Evolutionary conservation across 306 rosid genomes (phyloP).

Genomic region (Casuarina glauca): DNA sequence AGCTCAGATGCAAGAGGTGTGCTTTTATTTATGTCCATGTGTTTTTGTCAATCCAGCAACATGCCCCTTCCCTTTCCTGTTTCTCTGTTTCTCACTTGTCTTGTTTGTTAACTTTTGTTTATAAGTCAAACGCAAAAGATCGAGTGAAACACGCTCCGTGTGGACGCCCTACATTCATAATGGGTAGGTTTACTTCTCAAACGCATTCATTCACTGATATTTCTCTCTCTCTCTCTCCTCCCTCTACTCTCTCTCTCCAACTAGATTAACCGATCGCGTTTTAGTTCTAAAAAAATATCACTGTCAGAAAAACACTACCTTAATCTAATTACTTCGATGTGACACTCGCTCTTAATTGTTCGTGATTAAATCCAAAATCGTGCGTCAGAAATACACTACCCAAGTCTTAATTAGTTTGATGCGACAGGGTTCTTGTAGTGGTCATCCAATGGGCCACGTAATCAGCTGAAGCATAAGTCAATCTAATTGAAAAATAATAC

Average conservation of each 20-base stretch:
- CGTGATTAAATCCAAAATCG: constrained; percentile 11
- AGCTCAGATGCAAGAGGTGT: constrained; percentile 12
- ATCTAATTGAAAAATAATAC: constrained; percentile 21
- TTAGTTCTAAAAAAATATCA: background rate
- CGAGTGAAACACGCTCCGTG: constrained; percentile 39
- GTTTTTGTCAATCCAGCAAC: constrained; percentile 35
- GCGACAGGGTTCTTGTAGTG: constrained; percentile 46
- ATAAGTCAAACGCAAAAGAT: constrained; percentile 39
- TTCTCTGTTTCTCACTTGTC: background rate
- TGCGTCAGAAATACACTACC: constrained; percentile 23
- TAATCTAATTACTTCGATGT: background rate
- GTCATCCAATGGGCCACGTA: constrained; percentile 29
- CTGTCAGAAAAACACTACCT: constrained; percentile 23
- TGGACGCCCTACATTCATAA: constrained; percentile 35
- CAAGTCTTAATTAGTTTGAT: constrained; percentile 25
- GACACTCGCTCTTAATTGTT: constrained; percentile 4
- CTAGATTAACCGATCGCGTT: constrained; percentile 30
- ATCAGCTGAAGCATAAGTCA: constrained; percentile 45
- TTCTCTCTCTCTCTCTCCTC: background rate
- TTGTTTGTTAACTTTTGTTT: background rate
- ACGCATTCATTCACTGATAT: constrained; percentile 22
- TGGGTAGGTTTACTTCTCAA: constrained; percentile 33
- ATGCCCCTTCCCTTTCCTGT: constrained; percentile 22
- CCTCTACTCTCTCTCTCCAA: background rate
- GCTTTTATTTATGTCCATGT: constrained; percentile 17